Conservation (phyloP, 2,329 filamentous ascomycete genomes). For the Clarireedia hainanense region DNA sequence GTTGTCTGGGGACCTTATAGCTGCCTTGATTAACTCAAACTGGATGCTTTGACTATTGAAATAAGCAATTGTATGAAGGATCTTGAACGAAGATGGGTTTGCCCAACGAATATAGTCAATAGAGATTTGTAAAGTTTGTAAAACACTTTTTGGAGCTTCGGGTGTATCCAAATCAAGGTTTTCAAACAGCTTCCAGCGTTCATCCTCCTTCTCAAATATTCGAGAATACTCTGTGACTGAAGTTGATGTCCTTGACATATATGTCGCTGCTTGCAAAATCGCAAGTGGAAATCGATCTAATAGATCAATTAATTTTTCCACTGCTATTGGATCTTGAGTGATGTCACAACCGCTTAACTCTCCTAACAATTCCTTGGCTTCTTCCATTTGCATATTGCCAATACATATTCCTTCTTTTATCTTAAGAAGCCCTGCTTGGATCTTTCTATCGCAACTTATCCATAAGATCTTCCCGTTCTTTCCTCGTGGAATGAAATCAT, state of each 20-base stretch:
- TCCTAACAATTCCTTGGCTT: background rate
- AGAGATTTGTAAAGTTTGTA: background rate
- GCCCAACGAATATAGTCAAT: background rate
- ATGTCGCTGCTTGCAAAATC: background rate
- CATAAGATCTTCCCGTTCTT: background rate
- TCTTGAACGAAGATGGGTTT: background rate
- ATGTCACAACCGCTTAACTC: background rate
- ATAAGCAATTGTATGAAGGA: background rate
- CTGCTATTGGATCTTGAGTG: background rate
- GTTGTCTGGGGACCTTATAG: background rate
- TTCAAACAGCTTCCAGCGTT: background rate
- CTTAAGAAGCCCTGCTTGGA: background rate
- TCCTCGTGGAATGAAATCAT: conserved; percentile 3
- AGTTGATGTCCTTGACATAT: background rate
- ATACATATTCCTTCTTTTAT: conserved; percentile 1
- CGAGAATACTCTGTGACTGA: background rate
- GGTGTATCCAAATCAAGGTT: background rate
- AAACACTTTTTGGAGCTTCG: background rate
- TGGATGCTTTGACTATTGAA: background rate
- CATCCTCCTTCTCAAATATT: background rate
- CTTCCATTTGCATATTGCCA: background rate
- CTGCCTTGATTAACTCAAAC: background rate
- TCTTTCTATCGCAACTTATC: conserved; percentile 1
- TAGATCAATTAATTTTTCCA: background rate
- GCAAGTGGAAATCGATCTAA: background rate